A percentile compares a stretch with the other conserved stretches of the same genome.
Conservation (phyloP, 2,329 filamentous ascomycete species). For the Fusarium irregulare region DNA sequence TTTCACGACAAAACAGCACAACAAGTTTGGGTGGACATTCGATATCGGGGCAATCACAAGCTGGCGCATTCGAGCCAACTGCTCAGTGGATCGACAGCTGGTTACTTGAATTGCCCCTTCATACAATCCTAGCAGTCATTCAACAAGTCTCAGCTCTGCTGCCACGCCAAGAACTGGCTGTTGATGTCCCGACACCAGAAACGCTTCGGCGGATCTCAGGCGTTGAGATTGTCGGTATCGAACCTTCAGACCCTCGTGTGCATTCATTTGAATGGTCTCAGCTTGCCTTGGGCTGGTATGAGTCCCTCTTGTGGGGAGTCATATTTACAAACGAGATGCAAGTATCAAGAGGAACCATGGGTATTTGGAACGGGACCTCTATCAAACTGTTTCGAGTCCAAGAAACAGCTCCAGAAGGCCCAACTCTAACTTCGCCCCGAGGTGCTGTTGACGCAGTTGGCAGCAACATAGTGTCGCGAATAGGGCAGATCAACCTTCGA, state of each 20-base stretch:
- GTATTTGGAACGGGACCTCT: slow-evolving; percentile 91
- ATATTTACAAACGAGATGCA: slow-evolving; percentile 93
- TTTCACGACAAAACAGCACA: slow-evolving; percentile 90
- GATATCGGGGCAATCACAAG: slow-evolving; percentile 65
- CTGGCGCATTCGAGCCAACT: slow-evolving; percentile 79
- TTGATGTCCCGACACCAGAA: slow-evolving; percentile 57
- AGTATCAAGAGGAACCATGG: slow-evolving; percentile 84
- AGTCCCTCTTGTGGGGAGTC: slow-evolving; percentile 92
- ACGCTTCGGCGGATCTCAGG: slow-evolving; percentile 67
- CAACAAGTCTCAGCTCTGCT: slow-evolving; percentile 71
- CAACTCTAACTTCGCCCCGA: slow-evolving; percentile 83
- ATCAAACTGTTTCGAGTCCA: slow-evolving; percentile 93
- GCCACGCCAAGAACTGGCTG: slow-evolving; percentile 60
- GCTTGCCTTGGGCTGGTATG: slow-evolving; percentile 92
- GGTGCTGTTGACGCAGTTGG: slow-evolving; percentile 95
- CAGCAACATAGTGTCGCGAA: slow-evolving; percentile 86
- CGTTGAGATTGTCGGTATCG: slow-evolving; percentile 76
- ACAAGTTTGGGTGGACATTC: slow-evolving; percentile 79
- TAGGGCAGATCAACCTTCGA: slow-evolving; percentile 82
- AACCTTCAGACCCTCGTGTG: slow-evolving; percentile 78
- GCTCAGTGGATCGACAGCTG: slow-evolving; percentile 90
- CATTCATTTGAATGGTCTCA: slow-evolving; percentile 97
- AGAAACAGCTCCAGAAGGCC: slow-evolving; percentile 82
- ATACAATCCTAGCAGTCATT: slow-evolving; percentile 84
- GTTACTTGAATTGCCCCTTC: slow-evolving; percentile 90